These are phyloP conservation scores for Aspergillus candidus DNA, from an alignment of 2,329 filamentous ascomycete species.

Conservation along the genomic window DNA sequence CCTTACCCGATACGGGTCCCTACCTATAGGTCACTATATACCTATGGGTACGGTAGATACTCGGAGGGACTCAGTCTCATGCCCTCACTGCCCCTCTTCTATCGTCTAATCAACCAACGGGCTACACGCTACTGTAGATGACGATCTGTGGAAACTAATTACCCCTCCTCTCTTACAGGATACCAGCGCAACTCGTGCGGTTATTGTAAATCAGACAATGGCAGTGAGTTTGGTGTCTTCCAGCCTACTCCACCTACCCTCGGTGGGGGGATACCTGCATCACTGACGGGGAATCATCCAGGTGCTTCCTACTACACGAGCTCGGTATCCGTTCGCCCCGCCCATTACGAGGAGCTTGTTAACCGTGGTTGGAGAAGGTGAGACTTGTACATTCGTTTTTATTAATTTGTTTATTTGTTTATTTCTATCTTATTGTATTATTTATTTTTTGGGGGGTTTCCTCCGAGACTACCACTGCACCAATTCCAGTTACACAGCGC, in stretches of 20 bases:
- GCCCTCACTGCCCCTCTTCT: neutral
- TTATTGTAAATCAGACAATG: constrained; percentile 43
- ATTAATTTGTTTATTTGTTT: neutral
- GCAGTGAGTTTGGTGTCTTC: constrained; percentile 35
- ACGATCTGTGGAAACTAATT: neutral
- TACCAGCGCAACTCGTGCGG: constrained; percentile 45
- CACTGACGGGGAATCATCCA: constrained; percentile 19
- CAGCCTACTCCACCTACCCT: constrained; percentile 1
- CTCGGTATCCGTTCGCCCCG: constrained; percentile 38
- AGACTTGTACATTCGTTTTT: neutral
- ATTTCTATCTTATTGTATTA: neutral
- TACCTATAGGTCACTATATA: too few relatives aligned
- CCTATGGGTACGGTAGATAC: constrained; percentile 2
- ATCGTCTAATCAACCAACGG: too few relatives aligned
- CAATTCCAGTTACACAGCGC: neutral
- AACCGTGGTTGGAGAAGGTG: constrained; percentile 47
- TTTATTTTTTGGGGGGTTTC: neutral
- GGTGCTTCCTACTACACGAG: constrained; percentile 44
- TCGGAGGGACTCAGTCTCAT: neutral
- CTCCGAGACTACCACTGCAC: constrained; percentile 3
- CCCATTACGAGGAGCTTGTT: constrained; percentile 44
- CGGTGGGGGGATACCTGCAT: neutral
- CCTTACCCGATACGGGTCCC: constrained; percentile 3
- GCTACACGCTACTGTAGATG: neutral
- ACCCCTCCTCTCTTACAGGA: constrained; percentile 23